Evolutionary conservation across 192 early-diverging fungal species (phyloP).

Genomic region (Lobulomyces angularis): DNA sequence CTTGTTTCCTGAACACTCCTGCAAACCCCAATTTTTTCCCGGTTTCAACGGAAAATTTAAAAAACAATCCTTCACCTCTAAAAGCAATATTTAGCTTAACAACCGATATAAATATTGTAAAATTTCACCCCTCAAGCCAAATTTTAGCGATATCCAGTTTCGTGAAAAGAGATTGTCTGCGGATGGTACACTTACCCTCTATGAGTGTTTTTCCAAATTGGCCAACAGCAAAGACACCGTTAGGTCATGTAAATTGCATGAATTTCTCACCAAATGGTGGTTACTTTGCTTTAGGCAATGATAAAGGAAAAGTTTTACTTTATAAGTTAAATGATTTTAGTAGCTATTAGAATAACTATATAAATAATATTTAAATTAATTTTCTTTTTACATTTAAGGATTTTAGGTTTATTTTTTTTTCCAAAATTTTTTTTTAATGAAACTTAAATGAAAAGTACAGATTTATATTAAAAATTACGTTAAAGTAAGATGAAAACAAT

Average conservation of each 20-base stretch:
- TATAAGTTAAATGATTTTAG: constrained; percentile 61
- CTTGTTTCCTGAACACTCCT: too few relatives aligned
- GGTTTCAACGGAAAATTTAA: too few relatives aligned
- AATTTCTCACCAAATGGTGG: constrained; percentile 88
- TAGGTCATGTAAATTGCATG: constrained; percentile 65
- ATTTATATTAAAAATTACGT: too few relatives aligned
- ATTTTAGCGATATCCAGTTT: constrained; percentile 66
- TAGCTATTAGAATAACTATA: too few relatives aligned
- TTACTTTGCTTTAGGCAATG: constrained; percentile 82
- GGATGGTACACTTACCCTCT: constrained; percentile 71
- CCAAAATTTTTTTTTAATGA: too few relatives aligned
- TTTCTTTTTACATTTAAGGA: too few relatives aligned
- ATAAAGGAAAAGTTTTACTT: constrained; percentile 75
- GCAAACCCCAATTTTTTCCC: too few relatives aligned
- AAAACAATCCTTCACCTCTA: constrained; percentile 43
- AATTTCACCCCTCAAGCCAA: constrained; percentile 79
- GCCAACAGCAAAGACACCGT: constrained; percentile 73
- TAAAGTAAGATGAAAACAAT: too few relatives aligned
- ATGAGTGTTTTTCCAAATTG: constrained; percentile 81
- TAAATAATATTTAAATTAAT: too few relatives aligned
- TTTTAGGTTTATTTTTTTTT: too few relatives aligned
- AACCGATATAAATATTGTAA: constrained; percentile 56
- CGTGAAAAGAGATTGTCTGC: constrained; percentile 63
- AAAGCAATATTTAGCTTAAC: constrained; percentile 79
- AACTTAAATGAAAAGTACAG: too few relatives aligned